These are phyloP conservation scores for Cryphonectria japonica DNA, from an alignment of 2,329 filamentous ascomycete species.

Conservation along the genomic window DNA sequence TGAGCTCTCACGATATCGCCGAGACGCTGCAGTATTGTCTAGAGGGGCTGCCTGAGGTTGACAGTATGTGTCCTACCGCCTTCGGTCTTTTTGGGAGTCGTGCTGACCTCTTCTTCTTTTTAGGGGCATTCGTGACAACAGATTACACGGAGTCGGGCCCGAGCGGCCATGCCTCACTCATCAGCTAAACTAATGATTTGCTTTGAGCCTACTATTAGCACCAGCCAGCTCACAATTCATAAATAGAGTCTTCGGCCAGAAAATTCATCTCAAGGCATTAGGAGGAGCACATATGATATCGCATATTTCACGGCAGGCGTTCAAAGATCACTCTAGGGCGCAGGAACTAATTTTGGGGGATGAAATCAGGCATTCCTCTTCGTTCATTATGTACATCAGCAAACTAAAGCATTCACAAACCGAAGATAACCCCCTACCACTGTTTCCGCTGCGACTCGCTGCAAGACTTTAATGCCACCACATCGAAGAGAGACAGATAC, in stretches of 20 bases:
- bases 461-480: not conserved
- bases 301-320: not conserved
- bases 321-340: not conserved
- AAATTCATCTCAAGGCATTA: not conserved
- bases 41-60: conserved; percentile 50
- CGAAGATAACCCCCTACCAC: not conserved
- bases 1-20: conserved; percentile 60
- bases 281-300: not conserved
- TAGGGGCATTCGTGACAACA: conserved; percentile 43
- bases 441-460: not conserved
- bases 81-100: not conserved
- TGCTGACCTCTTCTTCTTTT: not conserved
- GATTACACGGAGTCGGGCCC: conserved; percentile 63
- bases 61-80: conserved; percentile 32
- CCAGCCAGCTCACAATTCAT: not conserved
- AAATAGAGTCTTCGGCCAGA: not conserved
- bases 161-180: conserved; percentile 42
- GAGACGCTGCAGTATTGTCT: conserved; percentile 67
- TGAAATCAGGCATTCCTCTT: not conserved
- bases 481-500: not conserved
- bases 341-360: not conserved
- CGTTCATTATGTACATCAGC: not conserved
- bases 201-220: not conserved
- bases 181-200: not conserved
- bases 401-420: conserved; percentile 7